Conservation (phyloP, 2,329 filamentous ascomycete species). For the Apiospora saccharicola region DNA sequence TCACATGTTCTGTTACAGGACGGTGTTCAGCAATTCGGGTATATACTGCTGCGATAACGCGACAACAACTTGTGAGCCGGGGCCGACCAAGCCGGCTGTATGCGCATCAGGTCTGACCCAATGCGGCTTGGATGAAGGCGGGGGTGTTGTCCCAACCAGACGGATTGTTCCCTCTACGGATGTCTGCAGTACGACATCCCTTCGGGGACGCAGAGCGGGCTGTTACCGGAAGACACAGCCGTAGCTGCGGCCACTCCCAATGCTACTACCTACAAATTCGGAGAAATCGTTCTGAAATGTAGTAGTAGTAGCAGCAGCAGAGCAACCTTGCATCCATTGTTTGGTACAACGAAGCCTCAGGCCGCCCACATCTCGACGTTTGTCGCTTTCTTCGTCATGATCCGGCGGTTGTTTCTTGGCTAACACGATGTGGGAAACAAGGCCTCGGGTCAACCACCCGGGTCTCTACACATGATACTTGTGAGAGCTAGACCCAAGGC, state of each 20-base stretch:
- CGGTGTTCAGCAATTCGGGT: conserved; percentile 32
- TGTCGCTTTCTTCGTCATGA: conserved; percentile 6
- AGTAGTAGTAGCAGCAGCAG: neutral
- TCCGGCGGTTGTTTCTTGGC: neutral
- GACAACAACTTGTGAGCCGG: conserved; percentile 24
- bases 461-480: neutral
- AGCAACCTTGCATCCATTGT: neutral
- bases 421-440: neutral
- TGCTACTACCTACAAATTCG: conserved; percentile 27
- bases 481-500: neutral
- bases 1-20: conserved; percentile 31
- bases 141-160: conserved; percentile 34
- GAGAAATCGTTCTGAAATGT: conserved; percentile 19
- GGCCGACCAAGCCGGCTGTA: conserved; percentile 25
- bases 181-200: conserved; percentile 28
- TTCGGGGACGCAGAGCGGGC: neutral
- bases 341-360: neutral
- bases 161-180: conserved; percentile 30
- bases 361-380: neutral
- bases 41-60: conserved; percentile 34
- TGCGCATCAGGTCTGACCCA: conserved; percentile 27
- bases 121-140: conserved; percentile 31
- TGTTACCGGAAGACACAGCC: neutral
- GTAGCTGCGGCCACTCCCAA: neutral
- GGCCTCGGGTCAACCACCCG: neutral